Base-by-base conservation (phyloP, 257 asterid species). In the Solanum sejunctum region DNA sequence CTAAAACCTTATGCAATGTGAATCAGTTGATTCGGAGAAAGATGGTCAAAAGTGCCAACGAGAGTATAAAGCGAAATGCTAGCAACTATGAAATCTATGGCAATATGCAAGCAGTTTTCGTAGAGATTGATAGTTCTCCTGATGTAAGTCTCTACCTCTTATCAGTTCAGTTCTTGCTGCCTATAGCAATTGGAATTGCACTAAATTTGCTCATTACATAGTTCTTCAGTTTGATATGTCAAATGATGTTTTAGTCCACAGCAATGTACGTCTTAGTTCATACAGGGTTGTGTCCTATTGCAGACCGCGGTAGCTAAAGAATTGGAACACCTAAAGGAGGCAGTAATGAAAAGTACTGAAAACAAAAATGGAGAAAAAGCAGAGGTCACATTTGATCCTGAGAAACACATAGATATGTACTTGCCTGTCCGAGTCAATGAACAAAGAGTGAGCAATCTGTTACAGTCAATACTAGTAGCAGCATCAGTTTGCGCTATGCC, bases 341-440 rank as follows among this genome's bases (percentile, higher is more conserved):
- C 92, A 45, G 91, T 92, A 7, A 89, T 92, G 91, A 85, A 89
- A 67, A 85, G 55, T 52, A 85, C 58, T 7, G 87, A 84, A 54
- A 70, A 17, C 16, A 41, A 70, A 39, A 70, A 39, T 39, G 89
- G 63, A 21, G 86, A 84, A 2, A 36, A 86, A 63, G 52, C 32
- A 12, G 87, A 83, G 57, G 80, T 81, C 71, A 12, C 70, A 8
- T 90, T 91, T 75, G 92, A 90, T 71, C 92, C 90, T 5, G 92
- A 89, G 71, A 90, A 87, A 43, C 85, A 87, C 84, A 88, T 91
- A 45, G 93, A 91, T 49, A 89, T 84, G 4, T 84, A 90, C 86
- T 85, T 91, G 80, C 94, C 94, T 10, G 94, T 91, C 16, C 89
- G 94, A 0, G 96, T 92, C 4, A 91, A 91, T 45, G 96, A 92